phyloP scores from a whole-genome alignment of 805 yeast species.

The Metschnikowia hibisci region DNA sequence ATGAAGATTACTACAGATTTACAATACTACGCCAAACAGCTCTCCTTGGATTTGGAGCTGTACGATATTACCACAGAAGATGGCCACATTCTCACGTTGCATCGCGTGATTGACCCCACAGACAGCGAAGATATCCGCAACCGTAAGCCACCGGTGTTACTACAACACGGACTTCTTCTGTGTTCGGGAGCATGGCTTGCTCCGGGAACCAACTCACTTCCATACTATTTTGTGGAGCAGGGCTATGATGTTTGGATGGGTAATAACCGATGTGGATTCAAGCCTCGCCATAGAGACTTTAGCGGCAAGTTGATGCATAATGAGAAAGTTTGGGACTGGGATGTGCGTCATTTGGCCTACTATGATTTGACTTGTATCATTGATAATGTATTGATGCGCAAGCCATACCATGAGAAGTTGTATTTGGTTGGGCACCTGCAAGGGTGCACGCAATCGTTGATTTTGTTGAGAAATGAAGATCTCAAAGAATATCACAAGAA shows the following conservation, averaged over 20 bases:
- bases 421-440: slow-evolving; percentile 83
- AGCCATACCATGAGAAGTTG: slow-evolving; percentile 43
- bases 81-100: slow-evolving; percentile 68
- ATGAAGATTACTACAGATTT: slow-evolving; percentile 44
- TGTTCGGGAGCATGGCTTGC: slow-evolving; percentile 84
- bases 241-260: slow-evolving; percentile 92
- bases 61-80: slow-evolving; percentile 68
- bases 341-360: slow-evolving; percentile 73
- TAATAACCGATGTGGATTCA: slow-evolving; percentile 83
- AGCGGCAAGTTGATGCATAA: slow-evolving; percentile 37
- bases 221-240: slow-evolving; percentile 46
- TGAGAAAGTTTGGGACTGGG: slow-evolving; percentile 88
- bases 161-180: slow-evolving; percentile 85
- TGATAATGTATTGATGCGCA: slow-evolving; percentile 48
- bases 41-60: slow-evolving; percentile 57
- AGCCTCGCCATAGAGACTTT: slow-evolving; percentile 52
- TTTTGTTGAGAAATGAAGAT: slow-evolving; percentile 51
- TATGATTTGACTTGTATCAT: slow-evolving; percentile 75
- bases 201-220: slow-evolving; percentile 76
- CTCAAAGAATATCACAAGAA: slow-evolving; percentile 42
- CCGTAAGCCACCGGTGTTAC: slow-evolving; percentile 56
- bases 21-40: slow-evolving; percentile 60
- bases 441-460: slow-evolving; percentile 84
- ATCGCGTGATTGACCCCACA: slow-evolving; percentile 55
- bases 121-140: slow-evolving; percentile 28